Conservation (phyloP, 2,329 filamentous ascomycete genomes). For the Arthrobotrys iridis region DNA sequence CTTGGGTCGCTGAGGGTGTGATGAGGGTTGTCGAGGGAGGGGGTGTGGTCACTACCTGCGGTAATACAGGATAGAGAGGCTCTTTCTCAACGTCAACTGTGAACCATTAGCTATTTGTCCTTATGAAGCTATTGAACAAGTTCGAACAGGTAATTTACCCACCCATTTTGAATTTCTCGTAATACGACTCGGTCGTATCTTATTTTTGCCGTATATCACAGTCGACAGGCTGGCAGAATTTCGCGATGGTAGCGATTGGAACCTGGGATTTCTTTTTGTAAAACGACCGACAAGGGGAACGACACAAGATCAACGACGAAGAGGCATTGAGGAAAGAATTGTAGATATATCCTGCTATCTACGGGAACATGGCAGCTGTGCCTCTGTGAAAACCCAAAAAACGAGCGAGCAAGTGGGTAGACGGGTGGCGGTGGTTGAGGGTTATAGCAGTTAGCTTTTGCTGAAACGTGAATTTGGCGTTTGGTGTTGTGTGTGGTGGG, state of each 20-base stretch:
- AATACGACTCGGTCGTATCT: constrained; percentile 2
- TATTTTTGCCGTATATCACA: background rate
- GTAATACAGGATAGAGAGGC: constrained; percentile 33
- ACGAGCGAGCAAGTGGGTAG: constrained; percentile 15
- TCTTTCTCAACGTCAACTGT: constrained; percentile 27
- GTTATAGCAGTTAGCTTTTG: constrained; percentile 15
- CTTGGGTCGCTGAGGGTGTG: constrained; percentile 23
- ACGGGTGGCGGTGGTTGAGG: constrained; percentile 12
- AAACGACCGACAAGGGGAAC: background rate
- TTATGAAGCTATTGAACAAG: background rate
- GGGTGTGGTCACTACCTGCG: constrained; percentile 41
- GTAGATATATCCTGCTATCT: constrained; percentile 50
- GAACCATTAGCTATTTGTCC: background rate
- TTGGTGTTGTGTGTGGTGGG: constrained; percentile 42
- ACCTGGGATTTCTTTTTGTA: background rate
- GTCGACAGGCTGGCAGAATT: background rate
- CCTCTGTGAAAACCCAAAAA: background rate
- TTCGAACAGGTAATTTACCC: background rate
- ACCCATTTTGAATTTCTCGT: constrained; percentile 34
- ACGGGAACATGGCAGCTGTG: constrained; percentile 32
- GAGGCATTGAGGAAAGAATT: constrained; percentile 19
- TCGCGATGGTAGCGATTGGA: constrained; percentile 1
- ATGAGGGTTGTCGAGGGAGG: constrained; percentile 36
- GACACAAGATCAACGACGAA: constrained; percentile 37
- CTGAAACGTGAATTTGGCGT: constrained; percentile 39